Conservation (phyloP, 1,284 basidiomycete genomes). For the Ganoderma lingzhi region DNA sequence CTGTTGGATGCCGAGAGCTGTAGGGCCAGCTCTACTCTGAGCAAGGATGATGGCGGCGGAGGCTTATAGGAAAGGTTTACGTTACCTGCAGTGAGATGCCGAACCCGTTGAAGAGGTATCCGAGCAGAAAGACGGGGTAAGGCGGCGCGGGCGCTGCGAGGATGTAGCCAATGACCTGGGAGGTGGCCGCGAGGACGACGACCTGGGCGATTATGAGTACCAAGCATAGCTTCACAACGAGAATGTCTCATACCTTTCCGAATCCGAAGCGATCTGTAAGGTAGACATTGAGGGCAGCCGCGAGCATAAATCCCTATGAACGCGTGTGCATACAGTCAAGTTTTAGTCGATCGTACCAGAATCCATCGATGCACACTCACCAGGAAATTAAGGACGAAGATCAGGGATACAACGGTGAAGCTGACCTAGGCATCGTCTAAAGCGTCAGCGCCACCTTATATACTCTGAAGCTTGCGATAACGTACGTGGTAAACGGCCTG, state of each 20-base stretch:
- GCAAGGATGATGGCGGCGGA: too few species aligned
- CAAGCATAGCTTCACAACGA: neutral
- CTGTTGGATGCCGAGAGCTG: slow-evolving; percentile 65
- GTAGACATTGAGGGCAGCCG: slow-evolving; percentile 57
- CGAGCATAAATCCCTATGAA: slow-evolving; percentile 55
- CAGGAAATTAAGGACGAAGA: slow-evolving; percentile 63
- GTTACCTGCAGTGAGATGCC: slow-evolving; percentile 46
- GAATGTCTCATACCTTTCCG: slow-evolving; percentile 51
- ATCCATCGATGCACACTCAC: slow-evolving; percentile 41
- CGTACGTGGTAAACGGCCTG: slow-evolving; percentile 60
- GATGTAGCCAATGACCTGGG: slow-evolving; percentile 58
- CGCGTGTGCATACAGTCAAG: neutral
- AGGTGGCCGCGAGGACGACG: slow-evolving; percentile 36
- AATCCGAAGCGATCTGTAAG: slow-evolving; percentile 62
- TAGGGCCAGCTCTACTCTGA: neutral
- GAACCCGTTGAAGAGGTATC: slow-evolving; percentile 68
- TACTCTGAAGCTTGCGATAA: neutral
- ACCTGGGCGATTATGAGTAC: too few species aligned
- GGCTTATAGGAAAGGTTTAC: too few species aligned
- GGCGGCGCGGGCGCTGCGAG: slow-evolving; percentile 69
- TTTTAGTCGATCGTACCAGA: too few species aligned
- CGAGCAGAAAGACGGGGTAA: slow-evolving; percentile 70
- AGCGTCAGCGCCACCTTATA: neutral
- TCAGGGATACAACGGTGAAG: slow-evolving; percentile 56
- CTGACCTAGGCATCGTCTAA: slow-evolving; percentile 41